These are phyloP conservation scores for Paramecium bursaria DNA, from an alignment of 73 alveolate genomes.

Conservation along the genomic window DNA sequence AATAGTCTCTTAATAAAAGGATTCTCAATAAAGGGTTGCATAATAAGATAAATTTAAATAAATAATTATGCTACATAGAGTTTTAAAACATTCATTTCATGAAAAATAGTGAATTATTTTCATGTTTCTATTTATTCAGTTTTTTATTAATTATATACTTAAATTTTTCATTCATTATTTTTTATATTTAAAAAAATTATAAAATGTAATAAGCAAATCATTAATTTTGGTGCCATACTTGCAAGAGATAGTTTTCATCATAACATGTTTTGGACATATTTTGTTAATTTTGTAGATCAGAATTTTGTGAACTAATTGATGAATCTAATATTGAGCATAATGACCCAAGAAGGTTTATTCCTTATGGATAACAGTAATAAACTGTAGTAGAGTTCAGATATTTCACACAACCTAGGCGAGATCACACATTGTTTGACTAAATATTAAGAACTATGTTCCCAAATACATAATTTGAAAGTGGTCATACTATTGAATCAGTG, in stretches of 20 bases:
- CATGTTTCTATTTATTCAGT: no score
- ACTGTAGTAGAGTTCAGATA: not conserved
- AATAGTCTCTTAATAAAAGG: no score
- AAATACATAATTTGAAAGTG: slow-evolving; percentile 29
- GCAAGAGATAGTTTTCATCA: slow-evolving; percentile 71
- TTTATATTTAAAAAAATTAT: no score
- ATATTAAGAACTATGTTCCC: slow-evolving; percentile 26
- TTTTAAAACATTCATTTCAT: no score
- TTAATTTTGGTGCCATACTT: slow-evolving; percentile 79
- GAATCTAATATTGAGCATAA: no score
- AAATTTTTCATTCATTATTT: no score
- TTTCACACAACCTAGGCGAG: not conserved
- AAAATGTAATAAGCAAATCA: not conserved
- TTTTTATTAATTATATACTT: no score
- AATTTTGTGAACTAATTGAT: slow-evolving; percentile 65
- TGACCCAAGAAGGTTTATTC: slow-evolving; percentile 69
- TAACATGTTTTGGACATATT: not conserved
- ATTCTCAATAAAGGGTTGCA: no score
- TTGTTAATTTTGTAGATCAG: slow-evolving; percentile 48
- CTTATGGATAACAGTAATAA: slow-evolving; percentile 63
- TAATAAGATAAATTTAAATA: no score
- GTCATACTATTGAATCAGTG: slow-evolving; percentile 71
- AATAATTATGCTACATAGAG: no score
- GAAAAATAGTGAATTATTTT: no score
- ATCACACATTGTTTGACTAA: slow-evolving; percentile 28